A percentile compares a stretch with the other conserved stretches of the same genome.
These are phyloP conservation scores for Phytophthora europaea DNA, from an alignment of 352 stramenopile genomes.

Conservation along the genomic window DNA sequence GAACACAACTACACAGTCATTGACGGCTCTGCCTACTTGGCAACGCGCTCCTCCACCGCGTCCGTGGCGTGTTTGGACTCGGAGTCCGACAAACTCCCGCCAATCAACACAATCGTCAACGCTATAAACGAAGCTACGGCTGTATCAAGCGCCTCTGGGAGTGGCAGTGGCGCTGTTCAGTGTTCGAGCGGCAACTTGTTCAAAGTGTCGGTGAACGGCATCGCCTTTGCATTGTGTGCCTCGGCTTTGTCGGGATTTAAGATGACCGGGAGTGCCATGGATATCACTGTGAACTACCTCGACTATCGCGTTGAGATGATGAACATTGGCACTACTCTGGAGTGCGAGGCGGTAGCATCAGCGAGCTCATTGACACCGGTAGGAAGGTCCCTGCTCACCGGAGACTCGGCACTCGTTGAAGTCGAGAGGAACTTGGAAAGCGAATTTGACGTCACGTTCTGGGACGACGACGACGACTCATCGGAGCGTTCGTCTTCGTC, in stretches of 20 bases:
- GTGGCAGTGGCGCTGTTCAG: not conserved
- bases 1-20: slow-evolving; percentile 43
- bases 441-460: slow-evolving; percentile 15
- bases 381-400: slow-evolving; percentile 1
- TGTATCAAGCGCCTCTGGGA: slow-evolving; percentile 2
- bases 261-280: slow-evolving; percentile 3
- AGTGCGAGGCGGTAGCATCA: not conserved
- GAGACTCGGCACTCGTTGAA: not conserved
- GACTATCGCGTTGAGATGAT: not conserved
- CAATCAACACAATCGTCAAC: slow-evolving; percentile 27
- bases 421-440: slow-evolving; percentile 19
- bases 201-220: slow-evolving; percentile 14
- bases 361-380: not conserved
- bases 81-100: slow-evolving; percentile 18
- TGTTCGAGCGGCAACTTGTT: slow-evolving; percentile 9
- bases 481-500: not conserved
- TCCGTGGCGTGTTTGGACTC: slow-evolving; percentile 23
- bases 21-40: slow-evolving; percentile 31
- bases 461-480: slow-evolving; percentile 6
- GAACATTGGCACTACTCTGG: not conserved
- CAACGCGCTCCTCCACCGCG: slow-evolving; percentile 13
- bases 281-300: slow-evolving; percentile 6
- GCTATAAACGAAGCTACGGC: slow-evolving; percentile 16
- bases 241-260: slow-evolving; percentile 8
- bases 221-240: slow-evolving; percentile 20